Evolutionary conservation across 345 rosid species (phyloP).

Genomic region (Populus ilicifolia): DNA sequence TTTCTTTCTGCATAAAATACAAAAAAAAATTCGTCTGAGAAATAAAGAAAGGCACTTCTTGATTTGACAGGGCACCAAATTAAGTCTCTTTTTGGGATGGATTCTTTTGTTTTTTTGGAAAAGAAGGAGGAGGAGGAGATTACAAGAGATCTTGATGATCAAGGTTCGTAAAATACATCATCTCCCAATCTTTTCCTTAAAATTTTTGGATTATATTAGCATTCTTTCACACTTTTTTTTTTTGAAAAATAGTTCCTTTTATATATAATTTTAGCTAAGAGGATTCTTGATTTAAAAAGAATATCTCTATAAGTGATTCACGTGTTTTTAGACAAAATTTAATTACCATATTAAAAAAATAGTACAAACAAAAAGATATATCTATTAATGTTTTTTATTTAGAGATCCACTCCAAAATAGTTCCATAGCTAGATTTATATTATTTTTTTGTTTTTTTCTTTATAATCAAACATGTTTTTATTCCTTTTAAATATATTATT

Average conservation of each 20-base stretch:
- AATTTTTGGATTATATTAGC: background rate
- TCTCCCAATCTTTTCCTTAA: background rate
- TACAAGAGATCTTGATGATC: background rate
- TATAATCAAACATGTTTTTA: too few relatives aligned
- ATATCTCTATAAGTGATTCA: background rate
- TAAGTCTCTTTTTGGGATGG: background rate
- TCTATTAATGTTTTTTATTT: too few relatives aligned
- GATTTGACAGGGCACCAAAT: background rate
- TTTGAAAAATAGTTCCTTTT: background rate
- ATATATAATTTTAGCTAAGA: background rate
- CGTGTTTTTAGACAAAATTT: too few relatives aligned
- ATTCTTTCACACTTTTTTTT: slow-evolving; percentile 10
- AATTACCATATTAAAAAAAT: too few relatives aligned
- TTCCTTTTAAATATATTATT: too few relatives aligned
- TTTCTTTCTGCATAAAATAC: slow-evolving; percentile 15
- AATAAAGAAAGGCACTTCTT: background rate
- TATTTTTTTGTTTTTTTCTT: rapidly evolving
- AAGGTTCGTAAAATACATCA: background rate
- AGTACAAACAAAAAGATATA: too few relatives aligned
- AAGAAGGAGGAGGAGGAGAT: background rate
- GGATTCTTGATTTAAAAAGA: slow-evolving; percentile 1
- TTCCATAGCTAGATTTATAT: too few relatives aligned
- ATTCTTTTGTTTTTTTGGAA: background rate
- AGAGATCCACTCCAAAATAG: too few relatives aligned
- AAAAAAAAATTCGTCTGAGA: background rate